Evolutionary conservation across 2,329 filamentous ascomycete species (phyloP).

Genomic region (Nakataea oryzae): DNA sequence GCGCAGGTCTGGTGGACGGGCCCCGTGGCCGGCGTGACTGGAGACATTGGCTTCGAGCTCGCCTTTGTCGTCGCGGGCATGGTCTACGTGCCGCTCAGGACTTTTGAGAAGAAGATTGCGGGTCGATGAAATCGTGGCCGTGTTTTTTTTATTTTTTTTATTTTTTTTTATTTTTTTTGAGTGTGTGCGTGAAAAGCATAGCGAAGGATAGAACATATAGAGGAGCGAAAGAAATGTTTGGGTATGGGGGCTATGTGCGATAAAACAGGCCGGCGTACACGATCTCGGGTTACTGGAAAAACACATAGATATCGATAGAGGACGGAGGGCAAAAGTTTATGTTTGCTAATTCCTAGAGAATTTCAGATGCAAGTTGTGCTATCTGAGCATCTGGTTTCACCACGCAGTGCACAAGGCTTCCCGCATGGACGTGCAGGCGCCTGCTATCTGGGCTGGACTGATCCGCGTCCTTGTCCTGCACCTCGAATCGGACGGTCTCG

Average conservation of each 20-base stretch:
- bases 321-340: neutral
- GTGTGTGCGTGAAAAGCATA: no score
- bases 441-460: no score
- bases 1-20: conserved; percentile 31
- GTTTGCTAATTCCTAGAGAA: no score
- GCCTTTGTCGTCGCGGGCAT: conserved; percentile 29
- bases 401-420: no score
- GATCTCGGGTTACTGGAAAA: neutral
- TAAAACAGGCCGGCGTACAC: neutral
- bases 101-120: conserved; percentile 16
- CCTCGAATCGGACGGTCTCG: no score
- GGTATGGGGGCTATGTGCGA: neutral
- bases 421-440: no score
- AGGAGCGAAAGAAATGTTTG: neutral
- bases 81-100: conserved; percentile 28
- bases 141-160: no score
- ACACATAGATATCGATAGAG: neutral
- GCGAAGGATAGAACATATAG: no score
- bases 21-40: conserved; percentile 28
- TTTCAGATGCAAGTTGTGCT: no score
- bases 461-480: no score
- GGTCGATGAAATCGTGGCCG: neutral
- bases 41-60: conserved; percentile 34
- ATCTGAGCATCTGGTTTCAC: no score
- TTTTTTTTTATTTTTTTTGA: neutral